These are phyloP conservation scores for Penicillium sp. DNA, from an alignment of 2,329 filamentous ascomycete genomes.

Conservation along the genomic window DNA sequence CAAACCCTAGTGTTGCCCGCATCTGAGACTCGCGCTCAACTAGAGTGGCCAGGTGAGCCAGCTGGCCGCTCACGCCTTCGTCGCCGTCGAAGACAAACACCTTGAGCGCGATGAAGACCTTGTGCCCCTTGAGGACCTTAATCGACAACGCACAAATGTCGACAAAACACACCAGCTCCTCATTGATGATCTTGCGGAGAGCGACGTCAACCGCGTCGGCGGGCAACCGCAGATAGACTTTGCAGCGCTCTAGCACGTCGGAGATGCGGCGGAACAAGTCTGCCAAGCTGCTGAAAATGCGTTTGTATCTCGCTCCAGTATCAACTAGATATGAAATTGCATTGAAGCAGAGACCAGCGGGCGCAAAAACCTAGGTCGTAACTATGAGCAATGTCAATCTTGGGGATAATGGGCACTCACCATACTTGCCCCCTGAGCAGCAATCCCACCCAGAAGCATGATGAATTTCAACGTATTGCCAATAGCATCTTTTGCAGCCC, in stretches of 20 bases:
- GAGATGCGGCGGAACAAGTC: constrained; percentile 26
- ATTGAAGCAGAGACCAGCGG: constrained; percentile 28
- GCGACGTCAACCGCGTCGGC: constrained; percentile 22
- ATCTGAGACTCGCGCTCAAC: constrained; percentile 28
- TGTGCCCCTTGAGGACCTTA: constrained; percentile 23
- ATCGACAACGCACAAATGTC: constrained; percentile 26
- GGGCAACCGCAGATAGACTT: constrained; percentile 23
- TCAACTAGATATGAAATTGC: constrained; percentile 27
- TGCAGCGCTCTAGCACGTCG: constrained; percentile 26
- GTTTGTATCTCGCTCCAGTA: constrained; percentile 26
- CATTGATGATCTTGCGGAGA: constrained; percentile 24
- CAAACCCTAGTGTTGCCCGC: constrained; percentile 23
- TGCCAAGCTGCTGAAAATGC: constrained; percentile 26
- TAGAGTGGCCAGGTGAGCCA: constrained; percentile 19
- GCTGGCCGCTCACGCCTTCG: constrained; percentile 25
- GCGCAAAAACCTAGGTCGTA: constrained; percentile 22
- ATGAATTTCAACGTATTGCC: constrained; percentile 23
- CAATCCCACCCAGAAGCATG: constrained; percentile 21
- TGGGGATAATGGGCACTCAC: constrained; percentile 8
- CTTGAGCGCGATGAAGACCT: constrained; percentile 23
- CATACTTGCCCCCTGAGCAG: constrained; percentile 25
- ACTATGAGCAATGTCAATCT: not conserved
- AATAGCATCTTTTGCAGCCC: constrained; percentile 19
- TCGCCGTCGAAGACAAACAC: constrained; percentile 28
- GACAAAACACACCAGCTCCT: constrained; percentile 24